Conservation (phyloP, 1,284 basidiomycete genomes). For the Stygiomarasmius scandens region DNA sequence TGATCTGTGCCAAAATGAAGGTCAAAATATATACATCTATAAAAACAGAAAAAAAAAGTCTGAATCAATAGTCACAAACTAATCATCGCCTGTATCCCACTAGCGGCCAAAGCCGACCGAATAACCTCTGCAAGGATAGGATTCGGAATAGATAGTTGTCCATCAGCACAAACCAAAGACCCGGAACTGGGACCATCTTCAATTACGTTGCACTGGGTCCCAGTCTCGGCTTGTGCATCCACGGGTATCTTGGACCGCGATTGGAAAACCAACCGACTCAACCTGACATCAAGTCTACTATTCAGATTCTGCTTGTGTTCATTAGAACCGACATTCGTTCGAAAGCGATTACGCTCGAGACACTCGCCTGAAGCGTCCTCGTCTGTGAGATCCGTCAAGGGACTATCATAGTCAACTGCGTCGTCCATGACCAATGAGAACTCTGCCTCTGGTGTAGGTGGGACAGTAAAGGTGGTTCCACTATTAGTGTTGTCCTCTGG, state of each 20-base stretch:
- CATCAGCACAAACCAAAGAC: not conserved
- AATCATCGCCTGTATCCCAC: not conserved
- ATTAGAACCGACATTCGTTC: not conserved
- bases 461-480: too few relatives aligned
- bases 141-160: not conserved
- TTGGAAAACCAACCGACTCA: not conserved
- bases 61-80: not conserved
- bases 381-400: slow-evolving; percentile 7
- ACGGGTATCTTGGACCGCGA: too few relatives aligned
- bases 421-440: not conserved
- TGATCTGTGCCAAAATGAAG: too few relatives aligned
- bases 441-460: not conserved
- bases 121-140: not conserved
- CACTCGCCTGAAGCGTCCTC: not conserved
- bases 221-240: too few relatives aligned
- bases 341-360: not conserved
- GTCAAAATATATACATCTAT: too few relatives aligned
- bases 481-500: not conserved
- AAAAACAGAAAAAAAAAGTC: not conserved
- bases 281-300: not conserved
- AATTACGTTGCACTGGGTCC: too few relatives aligned
- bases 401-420: not conserved
- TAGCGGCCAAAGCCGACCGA: not conserved
- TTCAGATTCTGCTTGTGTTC: not conserved
- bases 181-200: too few relatives aligned